Evolutionary conservation across 306 rosid species (phyloP), one percentile per base, ranked within the genome.

Genomic region (Lathyrus sativus): DNA sequence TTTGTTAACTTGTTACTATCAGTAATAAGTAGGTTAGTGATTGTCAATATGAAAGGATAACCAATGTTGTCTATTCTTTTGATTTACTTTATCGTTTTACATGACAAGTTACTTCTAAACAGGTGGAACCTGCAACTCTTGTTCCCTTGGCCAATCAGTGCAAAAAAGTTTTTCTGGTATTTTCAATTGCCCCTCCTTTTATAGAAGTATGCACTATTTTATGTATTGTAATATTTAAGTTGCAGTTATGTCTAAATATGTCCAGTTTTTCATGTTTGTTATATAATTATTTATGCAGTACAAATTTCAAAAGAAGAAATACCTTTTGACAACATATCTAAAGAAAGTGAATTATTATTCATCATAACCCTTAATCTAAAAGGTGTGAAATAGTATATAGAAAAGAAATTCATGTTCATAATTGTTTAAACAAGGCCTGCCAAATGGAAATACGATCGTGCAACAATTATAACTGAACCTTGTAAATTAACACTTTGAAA

Each of bases 111-210:
- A 60, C 48, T 66, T 48, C 19, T 65, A 7, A 65, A 74, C 84
- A 91, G 98, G 96, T 89, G 81, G 98, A 92, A 75, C 91, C 93
- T 49, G 95, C 98, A 22, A 86, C 89, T 60, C 96, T 89, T 76
- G 89, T 92, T 81, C 96, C 98, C 15, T 62, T 92, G 81, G 88
- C 91, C 65, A 92, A 88, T 86, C 88, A 87, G 77, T 92, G 96
- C 88, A 92, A 86, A 78, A 95, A 92, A 85, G 90, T 89, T 66
- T 92, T 88, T 77, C 95, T 92, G 95, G 98, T 92, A 86, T 44
- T 38, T 61, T 72, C 69, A 41, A 24, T 74, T 68, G 22, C 55
- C 65, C 11, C 62, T 67, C 14, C 59, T 78, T 49, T 62, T 62
- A 42, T 48, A 46, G 62, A 62, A 14, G 22, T 68, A 65, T 33